Conservation (phyloP, 768 basidiomycete genomes). For the Xerocomus spinulosus region DNA sequence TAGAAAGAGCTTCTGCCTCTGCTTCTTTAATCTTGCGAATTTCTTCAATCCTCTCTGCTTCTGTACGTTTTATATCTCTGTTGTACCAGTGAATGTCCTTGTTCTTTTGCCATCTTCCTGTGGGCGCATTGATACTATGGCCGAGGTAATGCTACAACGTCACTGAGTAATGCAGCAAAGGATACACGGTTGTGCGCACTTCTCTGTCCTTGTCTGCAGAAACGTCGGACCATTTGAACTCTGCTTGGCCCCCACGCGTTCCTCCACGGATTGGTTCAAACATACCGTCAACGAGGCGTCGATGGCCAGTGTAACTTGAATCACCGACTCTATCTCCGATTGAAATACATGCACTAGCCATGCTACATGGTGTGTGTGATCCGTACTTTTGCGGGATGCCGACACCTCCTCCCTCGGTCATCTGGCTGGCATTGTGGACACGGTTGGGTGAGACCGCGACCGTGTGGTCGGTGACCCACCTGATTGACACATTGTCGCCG, state of each 20-base stretch:
- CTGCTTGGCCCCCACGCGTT: conserved; percentile 87
- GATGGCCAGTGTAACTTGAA: conserved; percentile 9
- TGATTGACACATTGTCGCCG: background rate
- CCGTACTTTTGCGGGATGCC: conserved; percentile 20
- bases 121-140: conserved; percentile 91
- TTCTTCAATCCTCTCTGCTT: conserved; percentile 61
- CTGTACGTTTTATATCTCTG: conserved; percentile 48
- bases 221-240: conserved; percentile 89
- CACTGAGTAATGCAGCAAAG: background rate
- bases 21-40: conserved; percentile 78
- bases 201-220: conserved; percentile 92
- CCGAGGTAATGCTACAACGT: conserved; percentile 81
- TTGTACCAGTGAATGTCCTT: conserved; percentile 96
- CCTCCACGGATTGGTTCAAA: conserved; percentile 84
- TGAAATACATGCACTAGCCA: conserved; percentile 3
- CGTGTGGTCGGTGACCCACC: background rate
- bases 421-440: background rate
- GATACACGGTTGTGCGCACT: conserved; percentile 37
- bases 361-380: conserved; percentile 10
- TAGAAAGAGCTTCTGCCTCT: conserved; percentile 82
- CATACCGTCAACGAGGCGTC: conserved; percentile 39
- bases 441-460: background rate
- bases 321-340: conserved; percentile 20
- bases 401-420: conserved; percentile 3
- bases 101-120: conserved; percentile 96